These are phyloP conservation scores for Aspergillus ellipticus DNA, from an alignment of 495 filamentous ascomycete species.

Conservation along the genomic window DNA sequence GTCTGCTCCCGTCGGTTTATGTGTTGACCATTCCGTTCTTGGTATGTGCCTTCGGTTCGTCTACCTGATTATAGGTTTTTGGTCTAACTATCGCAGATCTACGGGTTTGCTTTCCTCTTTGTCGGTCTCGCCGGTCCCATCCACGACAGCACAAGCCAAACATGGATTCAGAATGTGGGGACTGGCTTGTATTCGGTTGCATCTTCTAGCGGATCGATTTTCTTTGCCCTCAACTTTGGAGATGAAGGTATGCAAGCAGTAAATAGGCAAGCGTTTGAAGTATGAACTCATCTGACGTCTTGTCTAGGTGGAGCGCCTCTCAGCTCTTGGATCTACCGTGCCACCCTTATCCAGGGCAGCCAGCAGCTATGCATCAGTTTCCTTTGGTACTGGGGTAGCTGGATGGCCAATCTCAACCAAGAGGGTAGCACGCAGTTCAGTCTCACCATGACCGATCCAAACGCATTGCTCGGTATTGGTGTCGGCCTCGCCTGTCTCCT, in stretches of 20 bases:
- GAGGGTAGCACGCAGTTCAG: background rate
- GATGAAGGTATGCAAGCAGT: constrained; percentile 29
- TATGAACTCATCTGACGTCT: background rate
- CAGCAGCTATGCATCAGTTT: constrained; percentile 46
- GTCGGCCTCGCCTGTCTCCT: constrained; percentile 1
- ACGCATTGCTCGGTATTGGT: background rate
- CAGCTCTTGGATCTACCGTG: constrained; percentile 46
- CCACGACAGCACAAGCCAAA: constrained; percentile 39
- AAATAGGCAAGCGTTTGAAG: background rate
- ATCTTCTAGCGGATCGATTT: constrained; percentile 45
- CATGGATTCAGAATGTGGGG: constrained; percentile 45
- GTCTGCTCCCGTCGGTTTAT: constrained; percentile 48
- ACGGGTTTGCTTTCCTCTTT: constrained; percentile 60
- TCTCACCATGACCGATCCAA: background rate
- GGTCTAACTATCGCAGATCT: constrained; percentile 19
- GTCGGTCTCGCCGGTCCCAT: constrained; percentile 48
- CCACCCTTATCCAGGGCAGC: constrained; percentile 46
- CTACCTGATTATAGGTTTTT: background rate
- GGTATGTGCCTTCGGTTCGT: background rate
- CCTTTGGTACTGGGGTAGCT: constrained; percentile 50
- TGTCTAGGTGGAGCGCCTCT: constrained; percentile 32
- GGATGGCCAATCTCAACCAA: constrained; percentile 31
- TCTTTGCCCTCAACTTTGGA: constrained; percentile 48
- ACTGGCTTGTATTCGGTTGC: constrained; percentile 44
- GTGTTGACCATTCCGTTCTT: background rate